Evolutionary conservation across 345 rosid species (phyloP), one percentile per base, ranked within the genome.

Genomic region (Lepidium didymum): DNA sequence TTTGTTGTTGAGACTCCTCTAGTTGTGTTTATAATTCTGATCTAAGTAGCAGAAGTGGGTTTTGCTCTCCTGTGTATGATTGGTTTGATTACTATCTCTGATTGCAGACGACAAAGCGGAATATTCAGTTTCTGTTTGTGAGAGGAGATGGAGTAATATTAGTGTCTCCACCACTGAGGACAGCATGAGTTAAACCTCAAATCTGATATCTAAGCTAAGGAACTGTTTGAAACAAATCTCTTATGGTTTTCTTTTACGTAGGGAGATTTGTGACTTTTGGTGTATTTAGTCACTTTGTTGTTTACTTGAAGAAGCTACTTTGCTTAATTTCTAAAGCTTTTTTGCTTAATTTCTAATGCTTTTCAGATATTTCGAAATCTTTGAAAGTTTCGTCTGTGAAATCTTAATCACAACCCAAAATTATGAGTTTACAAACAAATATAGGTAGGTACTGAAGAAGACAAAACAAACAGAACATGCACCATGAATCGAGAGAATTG

Each of bases 81-180:
- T 61, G 15, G 6, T 33, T 6, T 34, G n/a, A 38, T 45, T 29
- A 21, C 42, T 18, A 2, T 68, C 45, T 75, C 7, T 45, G 34
- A 15, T 78, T 81, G 75, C 94, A 95, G 97, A 82, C 93, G 34
- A 89, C 96, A 12, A 89, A 74, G 80, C 93, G 97, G 13, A 91
- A 74, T 0, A 84, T 95, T 41, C 94, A 92, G 8, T 95, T 83
- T 73, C 96, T 95, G 14, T 95, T 95, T 78, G 99, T 95, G 43
- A 83, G 99, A 79, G 99, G 99, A 41, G 99, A 95, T 62, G 96
- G 99, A 62, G 97, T 95, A 72, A 95, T 95, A 66, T 83, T 95
- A 83, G 99, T 95, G 62, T 89, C 99, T 47, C 99, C 97, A 61
- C 99, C 99, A 10, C 70, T 89, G 38, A 86, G 99, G 79, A 84